These are phyloP conservation scores for Mycena epipterygia DNA, from an alignment of 768 basidiomycete genomes.

Conservation along the genomic window DNA sequence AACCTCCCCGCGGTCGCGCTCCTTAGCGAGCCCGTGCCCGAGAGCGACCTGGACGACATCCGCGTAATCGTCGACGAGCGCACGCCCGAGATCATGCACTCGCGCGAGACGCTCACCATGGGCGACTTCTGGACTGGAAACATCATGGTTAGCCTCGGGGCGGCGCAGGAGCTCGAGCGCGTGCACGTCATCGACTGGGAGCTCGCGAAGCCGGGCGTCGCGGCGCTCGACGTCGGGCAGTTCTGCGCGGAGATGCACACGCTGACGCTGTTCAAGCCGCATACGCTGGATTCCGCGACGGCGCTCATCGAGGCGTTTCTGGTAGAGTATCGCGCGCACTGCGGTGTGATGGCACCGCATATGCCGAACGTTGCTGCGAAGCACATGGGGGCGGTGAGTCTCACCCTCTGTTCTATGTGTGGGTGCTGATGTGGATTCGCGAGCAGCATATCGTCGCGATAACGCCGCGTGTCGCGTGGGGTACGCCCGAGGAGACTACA, in stretches of 20 bases:
- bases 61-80: constrained; percentile 44
- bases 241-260: constrained; percentile 72
- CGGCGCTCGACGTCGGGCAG: constrained; percentile 73
- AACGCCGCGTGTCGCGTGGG: constrained; percentile 24
- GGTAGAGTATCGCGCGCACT: constrained; percentile 51
- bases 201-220: constrained; percentile 65
- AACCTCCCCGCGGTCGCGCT: constrained; percentile 50
- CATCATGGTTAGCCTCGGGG: constrained; percentile 58
- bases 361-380: constrained; percentile 25
- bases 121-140: constrained; percentile 87
- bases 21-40: constrained; percentile 52
- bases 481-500: constrained; percentile 22
- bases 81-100: constrained; percentile 44
- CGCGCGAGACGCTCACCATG: constrained; percentile 47
- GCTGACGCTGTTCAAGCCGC: constrained; percentile 62
- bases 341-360: constrained; percentile 18
- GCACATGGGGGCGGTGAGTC: constrained; percentile 27
- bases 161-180: constrained; percentile 45
- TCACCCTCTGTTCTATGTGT: background rate
- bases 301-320: constrained; percentile 61
- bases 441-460: constrained; percentile 16
- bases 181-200: constrained; percentile 78
- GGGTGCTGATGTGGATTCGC: background rate
- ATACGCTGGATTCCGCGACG: constrained; percentile 51
- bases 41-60: constrained; percentile 49